phyloP scores from a whole-genome alignment of 179 eudicot species.

The Heliamphora pulchella region DNA sequence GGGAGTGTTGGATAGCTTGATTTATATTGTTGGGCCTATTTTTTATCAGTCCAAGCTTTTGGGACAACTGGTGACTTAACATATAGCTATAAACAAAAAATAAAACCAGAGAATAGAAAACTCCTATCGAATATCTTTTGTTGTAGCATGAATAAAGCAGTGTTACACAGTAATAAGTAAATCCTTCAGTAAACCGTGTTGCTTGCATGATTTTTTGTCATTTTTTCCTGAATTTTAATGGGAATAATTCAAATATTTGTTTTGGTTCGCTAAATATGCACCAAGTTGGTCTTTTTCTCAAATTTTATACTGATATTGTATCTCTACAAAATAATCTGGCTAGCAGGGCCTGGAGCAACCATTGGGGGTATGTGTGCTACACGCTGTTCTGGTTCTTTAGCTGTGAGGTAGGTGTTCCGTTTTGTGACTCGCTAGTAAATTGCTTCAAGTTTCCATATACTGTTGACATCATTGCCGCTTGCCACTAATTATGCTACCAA shows the following conservation, averaged over 20 bases:
- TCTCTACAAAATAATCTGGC: constrained; percentile 7
- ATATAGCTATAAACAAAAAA: neutral
- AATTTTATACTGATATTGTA: neutral
- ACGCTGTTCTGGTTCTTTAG: constrained; percentile 98
- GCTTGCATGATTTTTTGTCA: neutral
- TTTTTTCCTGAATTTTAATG: neutral
- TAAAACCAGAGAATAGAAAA: neutral
- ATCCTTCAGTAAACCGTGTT: neutral
- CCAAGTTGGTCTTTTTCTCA: neutral
- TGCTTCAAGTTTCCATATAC: constrained; percentile 6
- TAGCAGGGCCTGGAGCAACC: constrained; percentile 97
- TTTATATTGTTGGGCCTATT: no score
- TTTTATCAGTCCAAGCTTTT: no score
- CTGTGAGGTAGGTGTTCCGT: constrained; percentile 64
- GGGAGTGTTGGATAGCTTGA: no score
- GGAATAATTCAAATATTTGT: neutral
- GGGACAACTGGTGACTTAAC: no score
- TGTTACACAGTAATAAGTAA: no score
- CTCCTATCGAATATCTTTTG: no score
- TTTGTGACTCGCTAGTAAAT: neutral
- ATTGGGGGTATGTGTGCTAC: constrained; percentile 99
- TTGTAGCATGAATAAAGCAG: no score
- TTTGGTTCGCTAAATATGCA: neutral
- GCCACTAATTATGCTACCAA: constrained; percentile 1
- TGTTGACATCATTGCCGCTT: neutral